These are phyloP conservation scores for Tuber aestivum DNA, from an alignment of 495 filamentous ascomycete genomes.

Conservation along the genomic window DNA sequence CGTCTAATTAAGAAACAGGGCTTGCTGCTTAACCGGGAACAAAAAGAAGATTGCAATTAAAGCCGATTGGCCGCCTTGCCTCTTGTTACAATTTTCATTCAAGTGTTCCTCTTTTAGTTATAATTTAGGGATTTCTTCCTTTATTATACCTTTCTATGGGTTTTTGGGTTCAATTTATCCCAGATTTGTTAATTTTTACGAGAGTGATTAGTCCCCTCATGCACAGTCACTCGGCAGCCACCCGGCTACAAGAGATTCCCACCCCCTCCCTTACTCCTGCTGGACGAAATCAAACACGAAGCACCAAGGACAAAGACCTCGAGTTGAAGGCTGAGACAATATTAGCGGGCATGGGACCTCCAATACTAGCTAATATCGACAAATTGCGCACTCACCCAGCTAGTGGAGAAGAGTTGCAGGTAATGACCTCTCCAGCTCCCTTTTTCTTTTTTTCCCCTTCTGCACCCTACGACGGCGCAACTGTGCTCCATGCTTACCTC, in stretches of 20 bases:
- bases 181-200: not conserved
- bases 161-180: not conserved
- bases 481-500: not conserved
- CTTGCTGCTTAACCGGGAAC: not conserved
- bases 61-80: not conserved
- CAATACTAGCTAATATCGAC: not conserved
- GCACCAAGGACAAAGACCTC: not conserved
- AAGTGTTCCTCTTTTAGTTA: not conserved
- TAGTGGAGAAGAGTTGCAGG: not conserved
- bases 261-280: not conserved
- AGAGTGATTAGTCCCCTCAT: not conserved
- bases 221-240: not conserved
- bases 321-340: not conserved
- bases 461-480: not conserved
- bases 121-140: not conserved
- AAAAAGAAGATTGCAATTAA: not conserved
- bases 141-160: not conserved
- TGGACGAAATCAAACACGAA: not conserved
- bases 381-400: not conserved
- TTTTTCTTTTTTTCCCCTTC: not conserved
- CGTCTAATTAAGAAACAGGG: not conserved
- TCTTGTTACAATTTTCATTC: too few relatives aligned
- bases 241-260: not conserved
- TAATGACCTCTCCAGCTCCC: not conserved
- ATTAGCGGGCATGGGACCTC: not conserved